These are phyloP conservation scores for Alternaria alternata DNA, from an alignment of 2,329 filamentous ascomycete genomes.

Conservation along the genomic window DNA sequence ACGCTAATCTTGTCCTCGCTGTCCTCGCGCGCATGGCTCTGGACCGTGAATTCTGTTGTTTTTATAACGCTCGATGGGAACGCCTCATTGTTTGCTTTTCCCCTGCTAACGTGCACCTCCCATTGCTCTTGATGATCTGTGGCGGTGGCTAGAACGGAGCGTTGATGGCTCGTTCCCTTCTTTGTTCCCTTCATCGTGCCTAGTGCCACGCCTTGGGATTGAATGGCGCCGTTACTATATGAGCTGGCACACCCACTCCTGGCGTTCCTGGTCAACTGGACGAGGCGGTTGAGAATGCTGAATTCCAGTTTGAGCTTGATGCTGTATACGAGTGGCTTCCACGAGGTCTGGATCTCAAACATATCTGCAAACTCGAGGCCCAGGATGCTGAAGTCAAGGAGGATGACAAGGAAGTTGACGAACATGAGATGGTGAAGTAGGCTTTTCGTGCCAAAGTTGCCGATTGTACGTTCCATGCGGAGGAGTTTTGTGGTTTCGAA, in stretches of 20 bases:
- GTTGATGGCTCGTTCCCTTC: conserved; percentile 15
- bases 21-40: conserved; percentile 25
- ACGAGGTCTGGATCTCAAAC: conserved; percentile 35
- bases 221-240: conserved; percentile 14
- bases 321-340: conserved; percentile 53
- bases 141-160: conserved; percentile 16
- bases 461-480: conserved; percentile 22
- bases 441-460: conserved; percentile 20
- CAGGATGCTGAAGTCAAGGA: conserved; percentile 34
- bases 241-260: conserved; percentile 21
- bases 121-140: conserved; percentile 17
- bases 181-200: conserved; percentile 27
- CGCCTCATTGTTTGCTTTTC: conserved; percentile 13
- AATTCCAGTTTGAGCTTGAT: conserved; percentile 62
- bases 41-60: conserved; percentile 31
- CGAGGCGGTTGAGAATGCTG: conserved; percentile 56
- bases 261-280: conserved; percentile 15
- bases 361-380: conserved; percentile 29
- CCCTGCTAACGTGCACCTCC: conserved; percentile 26
- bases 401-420: conserved; percentile 33
- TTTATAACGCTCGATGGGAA: conserved; percentile 25
- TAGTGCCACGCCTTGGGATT: conserved; percentile 17
- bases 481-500: conserved; percentile 53
- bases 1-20: conserved; percentile 17
- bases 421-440: conserved; percentile 30